phyloP scores from a whole-genome alignment of 352 stramenopile genomes.

The Phytophthora uliginosa region DNA sequence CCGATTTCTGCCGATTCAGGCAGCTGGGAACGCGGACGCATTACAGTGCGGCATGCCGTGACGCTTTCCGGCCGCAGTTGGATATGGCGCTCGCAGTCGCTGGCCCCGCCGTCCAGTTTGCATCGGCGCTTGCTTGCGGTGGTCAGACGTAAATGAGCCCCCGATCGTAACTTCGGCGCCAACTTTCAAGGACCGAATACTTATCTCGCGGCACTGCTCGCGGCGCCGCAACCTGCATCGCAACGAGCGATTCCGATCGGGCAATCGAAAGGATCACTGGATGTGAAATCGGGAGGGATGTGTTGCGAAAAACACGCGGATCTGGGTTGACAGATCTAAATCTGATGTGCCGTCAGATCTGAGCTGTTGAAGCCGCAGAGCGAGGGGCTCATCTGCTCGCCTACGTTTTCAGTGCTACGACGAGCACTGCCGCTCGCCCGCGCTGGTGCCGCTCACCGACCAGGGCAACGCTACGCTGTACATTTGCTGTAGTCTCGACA shows the following conservation, averaged over 20 bases:
- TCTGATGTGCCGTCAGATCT: conserved; percentile 11
- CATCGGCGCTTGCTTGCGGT: conserved; percentile 13
- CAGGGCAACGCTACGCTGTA: neutral
- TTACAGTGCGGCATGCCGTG: conserved; percentile 28
- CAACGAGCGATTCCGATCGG: neutral
- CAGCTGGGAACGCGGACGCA: conserved; percentile 24
- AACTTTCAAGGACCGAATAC: conserved; percentile 13
- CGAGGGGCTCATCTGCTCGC: conserved; percentile 2
- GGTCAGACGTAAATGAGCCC: conserved; percentile 32
- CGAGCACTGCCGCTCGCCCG: neutral
- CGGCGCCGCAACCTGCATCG: conserved; percentile 1
- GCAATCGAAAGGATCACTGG: conserved; percentile 5
- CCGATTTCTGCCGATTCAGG: conserved; percentile 18
- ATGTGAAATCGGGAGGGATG: conserved; percentile 1
- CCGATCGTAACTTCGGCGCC: conserved; percentile 1
- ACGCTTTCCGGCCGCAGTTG: conserved; percentile 36
- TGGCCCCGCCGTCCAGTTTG: conserved; percentile 15
- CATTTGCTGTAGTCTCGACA: conserved; percentile 6
- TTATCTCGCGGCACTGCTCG: conserved; percentile 11
- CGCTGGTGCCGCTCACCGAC: neutral
- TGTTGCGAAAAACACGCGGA: neutral
- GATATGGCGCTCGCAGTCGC: conserved; percentile 1
- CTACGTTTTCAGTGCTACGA: neutral
- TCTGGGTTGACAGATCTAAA: conserved; percentile 13
- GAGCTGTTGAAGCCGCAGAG: neutral